phyloP scores from a whole-genome alignment of 306 rosid species.

The Rosa chinensis region DNA sequence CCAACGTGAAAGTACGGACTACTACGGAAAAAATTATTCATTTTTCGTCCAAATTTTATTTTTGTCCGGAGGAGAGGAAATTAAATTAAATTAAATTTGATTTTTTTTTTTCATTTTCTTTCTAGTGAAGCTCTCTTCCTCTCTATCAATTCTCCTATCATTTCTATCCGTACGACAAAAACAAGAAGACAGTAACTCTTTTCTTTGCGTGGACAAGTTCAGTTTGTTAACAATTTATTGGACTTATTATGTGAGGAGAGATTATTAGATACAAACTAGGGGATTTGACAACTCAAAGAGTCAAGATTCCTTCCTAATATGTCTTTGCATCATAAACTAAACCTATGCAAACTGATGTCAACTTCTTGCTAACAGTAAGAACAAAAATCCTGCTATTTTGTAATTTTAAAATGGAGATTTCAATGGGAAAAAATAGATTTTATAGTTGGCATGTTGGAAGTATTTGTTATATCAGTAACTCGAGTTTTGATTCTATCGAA shows the following conservation, averaged over 20 bases:
- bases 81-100: background rate
- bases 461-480: too few species aligned
- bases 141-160: too few species aligned
- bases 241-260: background rate
- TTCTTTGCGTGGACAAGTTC: background rate
- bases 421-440: background rate
- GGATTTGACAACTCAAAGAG: constrained; percentile 1
- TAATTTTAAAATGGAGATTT: background rate
- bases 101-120: background rate
- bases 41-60: background rate
- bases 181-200: background rate
- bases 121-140: background rate
- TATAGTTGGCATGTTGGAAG: too few species aligned
- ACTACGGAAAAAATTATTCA: background rate
- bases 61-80: background rate
- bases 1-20: constrained; percentile 19
- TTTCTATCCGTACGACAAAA: background rate
- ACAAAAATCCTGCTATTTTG: background rate
- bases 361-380: background rate
- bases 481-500: too few species aligned
- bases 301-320: background rate
- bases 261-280: background rate
- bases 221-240: background rate
- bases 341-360: background rate
- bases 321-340: background rate